Percentiles rank a stretch among this genome's conserved stretches.
Conservation (phyloP, 2,329 filamentous ascomycete genomes). For the Arthrobotrys megalospora region DNA sequence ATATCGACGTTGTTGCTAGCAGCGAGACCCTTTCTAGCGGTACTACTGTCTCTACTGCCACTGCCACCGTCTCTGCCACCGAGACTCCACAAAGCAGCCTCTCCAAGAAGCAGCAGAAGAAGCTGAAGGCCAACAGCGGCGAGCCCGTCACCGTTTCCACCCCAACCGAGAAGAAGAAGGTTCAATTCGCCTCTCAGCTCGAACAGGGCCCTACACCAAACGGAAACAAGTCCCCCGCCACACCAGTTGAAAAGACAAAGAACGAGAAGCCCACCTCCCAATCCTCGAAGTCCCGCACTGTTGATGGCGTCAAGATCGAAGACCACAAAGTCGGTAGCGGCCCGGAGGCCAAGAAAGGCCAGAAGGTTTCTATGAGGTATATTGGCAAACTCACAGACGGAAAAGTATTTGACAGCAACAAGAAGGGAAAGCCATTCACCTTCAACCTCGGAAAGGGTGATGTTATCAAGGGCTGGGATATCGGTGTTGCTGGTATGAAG, state of each 20-base stretch:
- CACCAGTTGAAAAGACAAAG: slow-evolving; percentile 65
- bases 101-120: slow-evolving; percentile 98
- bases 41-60: slow-evolving; percentile 26
- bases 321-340: slow-evolving; percentile 94
- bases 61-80: slow-evolving; percentile 60
- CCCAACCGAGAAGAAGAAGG: slow-evolving; percentile 85
- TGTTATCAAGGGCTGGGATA: slow-evolving; percentile 99
- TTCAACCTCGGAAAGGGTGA: slow-evolving; percentile 96
- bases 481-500: slow-evolving; percentile 92
- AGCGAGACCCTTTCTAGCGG: slow-evolving; percentile 65
- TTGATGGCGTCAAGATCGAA: slow-evolving; percentile 92
- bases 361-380: slow-evolving; percentile 94
- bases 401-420: slow-evolving; percentile 98
- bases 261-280: slow-evolving; percentile 67
- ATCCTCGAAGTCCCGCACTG: slow-evolving; percentile 68
- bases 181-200: slow-evolving; percentile 98
- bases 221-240: slow-evolving; percentile 67
- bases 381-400: slow-evolving; percentile 96
- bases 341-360: slow-evolving; percentile 87
- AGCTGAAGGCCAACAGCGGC: slow-evolving; percentile 98
- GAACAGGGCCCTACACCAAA: slow-evolving; percentile 93
- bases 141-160: slow-evolving; percentile 79
- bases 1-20: slow-evolving; percentile 73
- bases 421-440: slow-evolving; percentile 96
- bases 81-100: slow-evolving; percentile 74